These are phyloP conservation scores for Sporisorium scitamineum DNA, from an alignment of 1,284 basidiomycete species.

Conservation along the genomic window DNA sequence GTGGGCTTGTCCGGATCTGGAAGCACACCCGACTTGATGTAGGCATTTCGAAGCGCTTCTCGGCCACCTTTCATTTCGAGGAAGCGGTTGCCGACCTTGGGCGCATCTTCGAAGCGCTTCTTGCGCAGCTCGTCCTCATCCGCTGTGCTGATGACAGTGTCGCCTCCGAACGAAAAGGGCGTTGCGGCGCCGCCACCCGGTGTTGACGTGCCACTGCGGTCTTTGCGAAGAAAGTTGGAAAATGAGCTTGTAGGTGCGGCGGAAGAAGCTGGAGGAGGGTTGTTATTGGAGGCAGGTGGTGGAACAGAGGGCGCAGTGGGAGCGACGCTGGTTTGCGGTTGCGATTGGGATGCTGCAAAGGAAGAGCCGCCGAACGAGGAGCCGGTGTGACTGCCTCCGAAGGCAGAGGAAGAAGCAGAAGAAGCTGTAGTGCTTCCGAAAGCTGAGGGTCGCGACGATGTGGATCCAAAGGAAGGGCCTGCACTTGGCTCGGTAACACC, in stretches of 20 bases:
- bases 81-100: slow-evolving; percentile 54
- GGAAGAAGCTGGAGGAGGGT: slow-evolving; percentile 5
- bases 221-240: slow-evolving; percentile 49
- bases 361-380: slow-evolving; percentile 19
- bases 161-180: neutral
- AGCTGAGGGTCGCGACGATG: slow-evolving; percentile 13
- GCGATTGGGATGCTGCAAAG: slow-evolving; percentile 8
- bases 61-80: slow-evolving; percentile 51
- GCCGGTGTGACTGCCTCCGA: slow-evolving; percentile 1
- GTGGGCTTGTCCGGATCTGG: slow-evolving; percentile 83
- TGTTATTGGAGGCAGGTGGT: neutral
- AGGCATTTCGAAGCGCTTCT: slow-evolving; percentile 75
- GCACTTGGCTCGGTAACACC: neutral
- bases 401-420: slow-evolving; percentile 16
- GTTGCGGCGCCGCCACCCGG: slow-evolving; percentile 13
- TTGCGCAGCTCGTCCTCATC: slow-evolving; percentile 53
- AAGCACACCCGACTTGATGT: slow-evolving; percentile 87
- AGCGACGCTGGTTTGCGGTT: neutral
- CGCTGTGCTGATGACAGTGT: neutral
- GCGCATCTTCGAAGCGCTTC: slow-evolving; percentile 52
- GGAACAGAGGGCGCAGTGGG: neutral
- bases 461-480: slow-evolving; percentile 8
- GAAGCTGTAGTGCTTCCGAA: slow-evolving; percentile 7
- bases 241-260: slow-evolving; percentile 39
- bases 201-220: slow-evolving; percentile 34